phyloP scores from a whole-genome alignment of 108 stramenopile genomes.

The Skeletonema grethae region DNA sequence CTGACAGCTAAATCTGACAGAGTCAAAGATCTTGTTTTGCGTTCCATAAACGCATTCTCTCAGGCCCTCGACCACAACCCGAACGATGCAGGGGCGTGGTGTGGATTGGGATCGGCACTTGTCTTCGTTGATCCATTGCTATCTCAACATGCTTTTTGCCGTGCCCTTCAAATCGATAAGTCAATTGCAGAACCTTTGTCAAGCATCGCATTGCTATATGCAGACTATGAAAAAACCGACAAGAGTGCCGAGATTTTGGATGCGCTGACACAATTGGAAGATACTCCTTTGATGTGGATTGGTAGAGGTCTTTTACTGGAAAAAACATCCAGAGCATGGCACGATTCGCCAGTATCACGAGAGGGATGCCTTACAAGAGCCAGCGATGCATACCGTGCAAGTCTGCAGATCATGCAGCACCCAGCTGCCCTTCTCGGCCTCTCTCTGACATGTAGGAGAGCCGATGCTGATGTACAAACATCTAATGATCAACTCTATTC shows the following conservation, averaged over 20 bases:
- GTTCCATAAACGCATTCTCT: slow-evolving; percentile 36
- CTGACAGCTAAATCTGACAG: slow-evolving; percentile 27
- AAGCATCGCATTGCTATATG: slow-evolving; percentile 70
- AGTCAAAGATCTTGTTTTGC: slow-evolving; percentile 23
- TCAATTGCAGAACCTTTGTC: slow-evolving; percentile 64
- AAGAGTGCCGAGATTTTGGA: slow-evolving; percentile 55
- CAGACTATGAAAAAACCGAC: slow-evolving; percentile 31
- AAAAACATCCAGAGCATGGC: slow-evolving; percentile 42
- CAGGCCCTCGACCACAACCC: slow-evolving; percentile 48
- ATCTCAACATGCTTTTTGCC: slow-evolving; percentile 73
- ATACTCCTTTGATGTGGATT: slow-evolving; percentile 85
- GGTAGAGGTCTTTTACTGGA: slow-evolving; percentile 72
- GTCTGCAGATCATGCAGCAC: slow-evolving; percentile 63
- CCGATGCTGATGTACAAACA: not conserved
- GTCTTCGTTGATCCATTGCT: slow-evolving; percentile 52
- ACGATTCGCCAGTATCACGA: slow-evolving; percentile 3
- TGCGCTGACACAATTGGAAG: slow-evolving; percentile 66
- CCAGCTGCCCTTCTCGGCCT: slow-evolving; percentile 63
- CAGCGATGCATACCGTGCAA: slow-evolving; percentile 70
- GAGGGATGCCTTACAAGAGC: slow-evolving; percentile 48
- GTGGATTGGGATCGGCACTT: slow-evolving; percentile 69
- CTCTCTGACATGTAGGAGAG: slow-evolving; percentile 47
- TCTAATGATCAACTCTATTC: slow-evolving; percentile 26
- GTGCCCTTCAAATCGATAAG: slow-evolving; percentile 62
- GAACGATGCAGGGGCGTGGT: slow-evolving; percentile 62